Percentiles rank a stretch among this genome's conserved stretches.
phyloP scores from a whole-genome alignment of 306 rosid genomes.

The Alnus rubra region DNA sequence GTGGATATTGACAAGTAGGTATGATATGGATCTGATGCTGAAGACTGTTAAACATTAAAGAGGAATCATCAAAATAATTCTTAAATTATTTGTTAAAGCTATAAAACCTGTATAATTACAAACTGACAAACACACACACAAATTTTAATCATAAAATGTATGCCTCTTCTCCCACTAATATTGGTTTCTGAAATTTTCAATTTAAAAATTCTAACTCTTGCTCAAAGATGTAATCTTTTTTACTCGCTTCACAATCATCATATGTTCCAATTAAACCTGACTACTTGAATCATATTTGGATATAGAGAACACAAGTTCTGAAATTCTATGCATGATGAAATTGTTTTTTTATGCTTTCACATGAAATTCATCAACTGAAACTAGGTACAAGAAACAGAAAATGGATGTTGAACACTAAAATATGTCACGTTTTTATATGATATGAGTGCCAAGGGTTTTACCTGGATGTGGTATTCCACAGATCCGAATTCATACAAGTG shows the following conservation, averaged over 20 bases:
- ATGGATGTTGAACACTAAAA: conserved; percentile 1
- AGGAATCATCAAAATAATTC: conserved; percentile 24
- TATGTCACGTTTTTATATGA: neutral
- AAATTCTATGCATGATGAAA: neutral
- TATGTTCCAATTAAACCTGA: neutral
- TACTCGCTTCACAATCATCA: neutral
- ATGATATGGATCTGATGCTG: conserved; percentile 51
- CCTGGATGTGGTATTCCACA: conserved; percentile 76
- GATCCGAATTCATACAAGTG: conserved; percentile 81
- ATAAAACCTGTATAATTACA: conserved; percentile 1
- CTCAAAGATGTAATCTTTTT: neutral
- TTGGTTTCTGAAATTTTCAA: neutral
- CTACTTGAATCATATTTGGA: neutral
- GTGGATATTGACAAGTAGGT: conserved; percentile 72
- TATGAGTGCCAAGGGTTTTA: conserved; percentile 19
- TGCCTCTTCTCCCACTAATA: neutral
- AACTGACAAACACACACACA: neutral
- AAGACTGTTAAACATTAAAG: conserved; percentile 45
- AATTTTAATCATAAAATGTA: neutral
- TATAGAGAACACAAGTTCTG: neutral
- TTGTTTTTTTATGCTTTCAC: neutral
- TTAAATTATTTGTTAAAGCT: conserved; percentile 2
- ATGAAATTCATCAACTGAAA: neutral
- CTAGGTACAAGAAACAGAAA: neutral
- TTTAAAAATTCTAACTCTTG: neutral